Evolutionary conservation across 2,329 filamentous ascomycete genomes (phyloP).

Genomic region (Nannizzia gypsea): DNA sequence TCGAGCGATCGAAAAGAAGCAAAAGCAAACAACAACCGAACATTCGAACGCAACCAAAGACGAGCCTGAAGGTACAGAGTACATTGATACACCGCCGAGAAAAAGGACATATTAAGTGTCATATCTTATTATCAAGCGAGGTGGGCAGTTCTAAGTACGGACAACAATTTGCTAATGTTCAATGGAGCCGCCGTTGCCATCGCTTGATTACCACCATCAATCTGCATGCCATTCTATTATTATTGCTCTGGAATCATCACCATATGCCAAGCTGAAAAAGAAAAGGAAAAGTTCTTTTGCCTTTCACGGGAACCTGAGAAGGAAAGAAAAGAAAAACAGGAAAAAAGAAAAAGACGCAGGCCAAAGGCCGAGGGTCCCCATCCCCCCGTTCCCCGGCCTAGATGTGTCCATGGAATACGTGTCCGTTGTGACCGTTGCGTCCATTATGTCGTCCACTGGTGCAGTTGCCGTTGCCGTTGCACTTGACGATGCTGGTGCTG

Average conservation of each 20-base stretch:
- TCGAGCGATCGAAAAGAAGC: not conserved
- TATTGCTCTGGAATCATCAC: not conserved
- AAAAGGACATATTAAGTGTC: not conserved
- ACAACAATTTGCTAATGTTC: conserved; percentile 1
- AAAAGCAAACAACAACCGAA: no score
- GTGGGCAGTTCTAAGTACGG: not conserved
- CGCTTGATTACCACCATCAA: not conserved
- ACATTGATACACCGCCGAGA: no score
- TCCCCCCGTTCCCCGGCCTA: not conserved
- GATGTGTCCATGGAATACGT: not conserved
- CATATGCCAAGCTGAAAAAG: not conserved
- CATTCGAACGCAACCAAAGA: no score
- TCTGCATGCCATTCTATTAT: conserved; percentile 4
- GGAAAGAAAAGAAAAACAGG: not conserved
- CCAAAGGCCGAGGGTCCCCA: not conserved
- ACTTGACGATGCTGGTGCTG: not conserved
- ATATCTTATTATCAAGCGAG: not conserved
- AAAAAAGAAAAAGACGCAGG: no score
- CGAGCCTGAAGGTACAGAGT: no score
- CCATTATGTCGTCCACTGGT: not conserved
- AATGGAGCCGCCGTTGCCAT: not conserved
- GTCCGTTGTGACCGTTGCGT: conserved; percentile 4
- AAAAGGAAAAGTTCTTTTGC: not conserved
- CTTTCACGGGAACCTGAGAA: not conserved
- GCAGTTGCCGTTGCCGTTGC: not conserved